Base-by-base conservation (phyloP, 2,329 filamentous ascomycete genomes). In the Cercospora nicotianae region DNA sequence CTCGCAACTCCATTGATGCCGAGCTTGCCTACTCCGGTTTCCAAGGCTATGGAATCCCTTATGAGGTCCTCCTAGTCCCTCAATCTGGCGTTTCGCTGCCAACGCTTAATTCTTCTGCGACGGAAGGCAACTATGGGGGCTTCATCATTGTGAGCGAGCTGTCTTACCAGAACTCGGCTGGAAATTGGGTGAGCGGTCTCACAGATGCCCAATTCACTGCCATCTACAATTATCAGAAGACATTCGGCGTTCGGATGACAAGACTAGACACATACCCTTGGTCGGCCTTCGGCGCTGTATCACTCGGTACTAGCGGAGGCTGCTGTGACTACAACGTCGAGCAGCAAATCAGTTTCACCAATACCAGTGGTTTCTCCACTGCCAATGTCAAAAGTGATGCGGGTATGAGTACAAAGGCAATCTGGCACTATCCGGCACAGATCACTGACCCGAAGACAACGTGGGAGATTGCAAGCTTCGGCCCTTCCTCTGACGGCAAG, bases 191-290 rank as follows among this genome's bases (percentile, higher is more conserved):
- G 18, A 57, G 42, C 48, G 64, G 64, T 6, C 48, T 66, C 4
- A 55, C 58, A 20, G 64, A 66, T 20, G 59, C 60, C 16, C 64
- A 66, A 20, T 66, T 58, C 45, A 58, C 58, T 3, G 26, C 59
- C 28, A 66, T 66, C 45, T 66, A 66, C 48, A 45, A 18, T 36
- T 66, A 66, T 36, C 64, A 66, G 23, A 66, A 48, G 18, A 23
- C 64, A n/a, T 66, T 66, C 28, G 64, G 64, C 31, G 64, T 66
- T n/a, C 64, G 64, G 1, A 66, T 66, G 64, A 62, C 59, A 16
- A 51, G 64, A 13, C 48, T 66, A 4, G 64, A 66, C 28, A 63
- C 59, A 13, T 66, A 66, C 45, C 64, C 64, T 13, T 66, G 64
- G 64, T 62, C 58, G 7, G 64, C 64, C n/a, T 66, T 66, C 30